Evolutionary conservation across 225 moss, liverwort and hornwort species (phyloP).

Genomic region (Physcomitrium patens): DNA sequence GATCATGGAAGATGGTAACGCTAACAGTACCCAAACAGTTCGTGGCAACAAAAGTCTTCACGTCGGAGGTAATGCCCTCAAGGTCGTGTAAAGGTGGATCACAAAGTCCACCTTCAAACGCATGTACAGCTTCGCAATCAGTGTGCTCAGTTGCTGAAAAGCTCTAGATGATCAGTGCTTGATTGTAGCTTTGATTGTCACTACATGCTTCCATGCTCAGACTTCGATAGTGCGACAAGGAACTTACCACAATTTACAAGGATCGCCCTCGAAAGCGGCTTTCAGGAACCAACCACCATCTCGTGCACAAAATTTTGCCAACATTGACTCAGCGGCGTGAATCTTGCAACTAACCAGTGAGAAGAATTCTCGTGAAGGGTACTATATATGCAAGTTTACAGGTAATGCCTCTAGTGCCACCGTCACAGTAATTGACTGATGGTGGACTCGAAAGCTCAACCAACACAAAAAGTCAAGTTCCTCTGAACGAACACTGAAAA

Average conservation of each 20-base stretch:
- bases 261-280: not conserved
- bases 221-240: not conserved
- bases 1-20: no score
- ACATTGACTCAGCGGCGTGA: not conserved
- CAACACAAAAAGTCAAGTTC: not conserved
- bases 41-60: no score
- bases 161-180: no score
- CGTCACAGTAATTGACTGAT: not conserved
- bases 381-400: slow-evolving; percentile 7
- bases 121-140: no score
- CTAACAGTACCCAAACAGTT: no score
- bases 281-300: not conserved
- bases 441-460: not conserved
- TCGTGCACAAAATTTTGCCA: not conserved
- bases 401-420: slow-evolving; percentile 7
- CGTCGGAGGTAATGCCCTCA: no score
- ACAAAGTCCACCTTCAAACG: no score
- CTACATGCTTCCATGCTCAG: not conserved
- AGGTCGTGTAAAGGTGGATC: no score
- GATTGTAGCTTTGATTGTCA: not conserved
- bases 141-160: no score
- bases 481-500: not conserved
- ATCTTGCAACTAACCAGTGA: not conserved
- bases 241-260: not conserved
- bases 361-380: not conserved